These are phyloP conservation scores for Saccharomyces uvarum DNA, from an alignment of 1,139 yeast species.

Conservation along the genomic window DNA sequence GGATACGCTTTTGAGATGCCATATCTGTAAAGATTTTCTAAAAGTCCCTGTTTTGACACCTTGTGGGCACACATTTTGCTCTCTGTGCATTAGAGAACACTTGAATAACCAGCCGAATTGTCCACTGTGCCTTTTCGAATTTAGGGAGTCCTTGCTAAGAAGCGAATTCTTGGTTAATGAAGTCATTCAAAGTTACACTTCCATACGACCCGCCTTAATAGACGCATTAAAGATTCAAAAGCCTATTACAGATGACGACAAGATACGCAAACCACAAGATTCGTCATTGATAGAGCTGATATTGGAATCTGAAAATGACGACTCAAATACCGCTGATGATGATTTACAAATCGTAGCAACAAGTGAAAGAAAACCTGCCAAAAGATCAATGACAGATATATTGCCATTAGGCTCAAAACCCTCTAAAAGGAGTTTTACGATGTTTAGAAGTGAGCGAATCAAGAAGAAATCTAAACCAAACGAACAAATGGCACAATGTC, in stretches of 20 bases:
- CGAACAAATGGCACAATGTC: conserved; percentile 47
- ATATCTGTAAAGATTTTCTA: conserved; percentile 82
- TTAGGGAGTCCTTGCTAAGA: conserved; percentile 62
- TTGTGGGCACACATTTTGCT: conserved; percentile 89
- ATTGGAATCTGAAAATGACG: conserved; percentile 8
- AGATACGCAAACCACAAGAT: conserved; percentile 1
- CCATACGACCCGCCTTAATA: conserved; percentile 34
- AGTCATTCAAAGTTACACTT: conserved; percentile 48
- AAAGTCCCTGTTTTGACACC: conserved; percentile 77
- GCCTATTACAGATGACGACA: neutral
- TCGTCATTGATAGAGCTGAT: conserved; percentile 15
- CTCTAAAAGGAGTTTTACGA: conserved; percentile 7
- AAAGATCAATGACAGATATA: conserved; percentile 9
- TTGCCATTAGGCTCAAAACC: conserved; percentile 6
- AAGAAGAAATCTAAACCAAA: conserved; percentile 7
- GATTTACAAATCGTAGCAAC: conserved; percentile 27
- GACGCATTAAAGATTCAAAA: conserved; percentile 9
- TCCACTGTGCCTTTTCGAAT: conserved; percentile 71
- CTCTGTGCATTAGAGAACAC: conserved; percentile 75
- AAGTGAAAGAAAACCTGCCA: conserved; percentile 14
- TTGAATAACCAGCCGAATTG: conserved; percentile 55
- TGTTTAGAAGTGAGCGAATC: neutral
- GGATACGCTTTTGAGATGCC: conserved; percentile 72
- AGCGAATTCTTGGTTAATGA: conserved; percentile 71
- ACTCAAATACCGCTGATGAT: conserved; percentile 20